Evolutionary conservation across 306 rosid species (phyloP), one percentile per base, ranked within the genome.

Genomic region (Pyrus betulifolia): DNA sequence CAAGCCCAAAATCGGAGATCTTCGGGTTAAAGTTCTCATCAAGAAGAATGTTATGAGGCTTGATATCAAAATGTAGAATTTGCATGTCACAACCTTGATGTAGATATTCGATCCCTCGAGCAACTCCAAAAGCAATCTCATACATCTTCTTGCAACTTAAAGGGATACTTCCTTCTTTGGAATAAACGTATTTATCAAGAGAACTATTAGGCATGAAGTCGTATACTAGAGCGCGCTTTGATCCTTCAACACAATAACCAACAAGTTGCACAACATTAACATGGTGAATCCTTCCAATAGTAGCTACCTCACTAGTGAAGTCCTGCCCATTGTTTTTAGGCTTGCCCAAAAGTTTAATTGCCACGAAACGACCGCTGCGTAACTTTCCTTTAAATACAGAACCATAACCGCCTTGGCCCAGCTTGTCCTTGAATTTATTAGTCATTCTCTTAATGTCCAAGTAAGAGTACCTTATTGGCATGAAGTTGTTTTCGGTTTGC

Each of bases 1-100:
- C 70, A 27, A 62, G 70, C 23, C 78, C 78, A 45, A 74, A 74
- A 11, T 74, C 70, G 3, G 70, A 74, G 30, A 74, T 7, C 19
- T 74, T 74, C 0, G 78, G 61, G 5, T 27, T 27, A 11, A 74
- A 62, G 13, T 74, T 61, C 4, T 74, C 11, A 13, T 74, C 59
- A 72, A 72, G 76, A 72, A 72, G 76, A 54, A 71, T 71, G 11
- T 71, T 52, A 5, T 71, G 75, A 6, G 77, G 77, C 63, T 27
- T 74, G 9, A 61, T 58, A 11, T 73, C 57, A 4, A 73, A 73
- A 62, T 61, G 78, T 11, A 74, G 18, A 62, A 74, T 74, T 28
- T 74, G 70, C 70, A 74, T 62, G 6, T 62, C 60, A 19, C 77
- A 74, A 0, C 77, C 77, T 25, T 23, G 60, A 61, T 74, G 69